Evolutionary conservation across 768 basidiomycete species (phyloP), one percentile per base, ranked within the genome.

Genomic region (Suillus cothurnatus): DNA sequence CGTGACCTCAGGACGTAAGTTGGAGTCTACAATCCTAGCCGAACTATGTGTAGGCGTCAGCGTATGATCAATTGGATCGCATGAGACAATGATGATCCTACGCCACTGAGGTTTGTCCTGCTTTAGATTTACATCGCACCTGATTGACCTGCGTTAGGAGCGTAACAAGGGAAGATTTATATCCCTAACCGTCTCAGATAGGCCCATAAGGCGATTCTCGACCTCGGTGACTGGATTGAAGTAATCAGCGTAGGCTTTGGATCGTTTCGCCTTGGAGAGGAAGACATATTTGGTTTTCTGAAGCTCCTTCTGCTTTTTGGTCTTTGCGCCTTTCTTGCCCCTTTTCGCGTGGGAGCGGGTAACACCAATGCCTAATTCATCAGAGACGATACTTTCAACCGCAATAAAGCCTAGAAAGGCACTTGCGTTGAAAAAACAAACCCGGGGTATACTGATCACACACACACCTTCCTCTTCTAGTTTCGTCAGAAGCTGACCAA

Each of bases 401-500:
- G 81, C 77, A 38, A 93, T 85, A 70, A 92, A 91, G 23, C 84
- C 91, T 92, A 66, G 36, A 53, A 26, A 50, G 6, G 11, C 9
- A 21, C 38, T 43, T 41, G 14, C 47, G 28, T 56, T 15, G 38
- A 32, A 38, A 36, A 53, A 62, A 41, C 21, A 53, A 62, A 41
- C 21, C 34, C 34, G 17, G 17, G 14, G 50, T 32, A 38, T 34
- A 26, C 41, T 26, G 19, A 49, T 26, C 45, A 39, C 52, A 56
- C n/a, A 47, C 61, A 17, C 39, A 90, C 92, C 90, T 81, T 93
- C 89, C 41, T 81, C 80, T 75, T 93, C 89, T 19, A 94, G 81
- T 55, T 88, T 79, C 71, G 85, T 87, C 70, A 92, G 83, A 39
- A 92, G 75, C 68, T 90, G 89, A 3, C 84, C 82, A 38, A 86